Evolutionary conservation across 2,329 filamentous ascomycete species (phyloP).

Genomic region (Aspergillus bombycis): DNA sequence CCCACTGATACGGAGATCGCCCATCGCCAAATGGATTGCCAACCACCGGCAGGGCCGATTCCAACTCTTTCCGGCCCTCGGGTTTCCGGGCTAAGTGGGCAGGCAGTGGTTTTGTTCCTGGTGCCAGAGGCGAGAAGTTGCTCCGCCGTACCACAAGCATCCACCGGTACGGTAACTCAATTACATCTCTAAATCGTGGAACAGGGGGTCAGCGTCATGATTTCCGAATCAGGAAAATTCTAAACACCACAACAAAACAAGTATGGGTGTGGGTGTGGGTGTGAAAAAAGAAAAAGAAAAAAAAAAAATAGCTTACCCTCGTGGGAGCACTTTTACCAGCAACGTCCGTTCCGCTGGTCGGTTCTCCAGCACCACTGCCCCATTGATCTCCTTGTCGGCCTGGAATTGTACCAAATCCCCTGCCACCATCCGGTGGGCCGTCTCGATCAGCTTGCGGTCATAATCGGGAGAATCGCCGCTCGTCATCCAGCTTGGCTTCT

Average conservation of each 20-base stretch:
- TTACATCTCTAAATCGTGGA: slow-evolving; percentile 42
- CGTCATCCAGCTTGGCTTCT: slow-evolving; percentile 76
- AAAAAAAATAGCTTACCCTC: slow-evolving; percentile 64
- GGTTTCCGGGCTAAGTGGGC: slow-evolving; percentile 54
- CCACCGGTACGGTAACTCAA: slow-evolving; percentile 65
- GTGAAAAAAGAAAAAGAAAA: slow-evolving; percentile 8
- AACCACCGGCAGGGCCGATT: slow-evolving; percentile 65
- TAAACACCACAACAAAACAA: slow-evolving; percentile 6
- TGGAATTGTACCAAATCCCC: slow-evolving; percentile 88
- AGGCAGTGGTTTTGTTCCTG: slow-evolving; percentile 51
- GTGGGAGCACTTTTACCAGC: slow-evolving; percentile 80
- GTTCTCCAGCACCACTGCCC: slow-evolving; percentile 85
- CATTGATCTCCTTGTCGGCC: slow-evolving; percentile 83
- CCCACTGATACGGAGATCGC: slow-evolving; percentile 64
- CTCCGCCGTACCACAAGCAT: slow-evolving; percentile 54
- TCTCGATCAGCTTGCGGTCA: slow-evolving; percentile 68
- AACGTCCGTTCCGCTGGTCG: slow-evolving; percentile 73
- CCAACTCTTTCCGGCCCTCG: slow-evolving; percentile 57
- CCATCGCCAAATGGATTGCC: slow-evolving; percentile 68
- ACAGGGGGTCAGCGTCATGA: slow-evolving; percentile 17
- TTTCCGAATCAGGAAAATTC: slow-evolving; percentile 18
- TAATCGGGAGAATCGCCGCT: slow-evolving; percentile 67
- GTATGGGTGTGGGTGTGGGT: not conserved
- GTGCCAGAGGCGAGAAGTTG: slow-evolving; percentile 50
- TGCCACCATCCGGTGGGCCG: slow-evolving; percentile 67